Base-by-base conservation (phyloP, 805 yeast genomes). In the Saccharomycopsis fermentans region DNA sequence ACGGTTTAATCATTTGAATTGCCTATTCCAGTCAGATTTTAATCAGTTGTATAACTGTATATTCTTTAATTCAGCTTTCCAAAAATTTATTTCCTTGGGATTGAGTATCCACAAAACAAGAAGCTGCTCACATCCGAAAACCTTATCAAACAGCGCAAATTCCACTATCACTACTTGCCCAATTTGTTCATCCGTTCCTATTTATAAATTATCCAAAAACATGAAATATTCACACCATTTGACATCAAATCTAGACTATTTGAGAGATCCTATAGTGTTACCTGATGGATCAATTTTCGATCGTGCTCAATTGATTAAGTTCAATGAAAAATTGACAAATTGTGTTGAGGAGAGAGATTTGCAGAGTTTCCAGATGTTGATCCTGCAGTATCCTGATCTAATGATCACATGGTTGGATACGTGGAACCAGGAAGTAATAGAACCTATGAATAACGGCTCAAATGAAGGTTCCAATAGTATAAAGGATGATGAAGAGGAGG, bases 251-350 rank as follows among this genome's bases (percentile, higher is more conserved):
- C 39, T 62, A 6, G 24, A 50, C 29, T 62, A 62, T 40, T 43
- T 43, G 9, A 57, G 54, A 52, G 47, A 40, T n/a, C 64, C 64
- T 5, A 43, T 62, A 5, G 55, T 57, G 11, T 40, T 62, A 12
- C 62, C 62, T 34, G 58, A 62, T 26, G 57, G 56, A 27, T 59
- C 60, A 47, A 62, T 62, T 32, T 62, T 54, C 19, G 64, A 62
- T 50, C 43, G 48, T 19, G 48, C 55, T 5, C 57, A 55, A 8
- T 53, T 61, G 16, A 52, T 57, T 14, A 35, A 53, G 24, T 61
- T 61, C 37, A 59, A 48, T 37, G 54, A 61, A 21, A 26, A 21
- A 6, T 17, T 61, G n/a, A 52, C 19, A 9, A n/a, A 36, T 29
- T 27, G 37, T 29, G 55, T 34, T n/a, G 14, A 56, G n/a, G 50